Conservation (phyloP, 2,329 filamentous ascomycete species). For the Lecanicillium sp. region DNA sequence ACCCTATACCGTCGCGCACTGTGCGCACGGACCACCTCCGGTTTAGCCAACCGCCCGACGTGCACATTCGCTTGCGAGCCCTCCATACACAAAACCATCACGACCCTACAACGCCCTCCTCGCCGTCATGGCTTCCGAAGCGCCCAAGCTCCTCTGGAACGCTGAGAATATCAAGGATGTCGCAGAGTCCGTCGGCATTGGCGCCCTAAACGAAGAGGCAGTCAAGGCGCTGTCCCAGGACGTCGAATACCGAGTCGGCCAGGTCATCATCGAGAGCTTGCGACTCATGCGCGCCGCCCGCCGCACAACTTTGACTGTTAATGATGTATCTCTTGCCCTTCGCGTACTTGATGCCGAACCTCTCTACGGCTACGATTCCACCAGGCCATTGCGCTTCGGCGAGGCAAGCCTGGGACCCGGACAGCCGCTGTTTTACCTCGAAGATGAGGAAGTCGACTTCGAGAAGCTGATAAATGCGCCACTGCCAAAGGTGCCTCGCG, state of each 20-base stretch:
- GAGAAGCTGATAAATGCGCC: constrained; percentile 98
- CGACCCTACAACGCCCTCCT: not conserved
- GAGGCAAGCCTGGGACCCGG: constrained; percentile 90
- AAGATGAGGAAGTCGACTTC: constrained; percentile 97
- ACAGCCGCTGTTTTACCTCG: constrained; percentile 92
- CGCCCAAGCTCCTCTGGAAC: constrained; percentile 73
- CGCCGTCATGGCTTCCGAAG: constrained; percentile 28
- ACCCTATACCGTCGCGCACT: no score
- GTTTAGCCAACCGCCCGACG: no score
- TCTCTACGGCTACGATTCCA: constrained; percentile 92
- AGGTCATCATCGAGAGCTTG: constrained; percentile 87
- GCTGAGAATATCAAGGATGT: constrained; percentile 93
- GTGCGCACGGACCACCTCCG: no score
- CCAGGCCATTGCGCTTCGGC: constrained; percentile 79
- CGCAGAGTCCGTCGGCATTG: constrained; percentile 89
- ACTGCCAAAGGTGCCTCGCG: constrained; percentile 86
- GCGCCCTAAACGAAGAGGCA: constrained; percentile 73
- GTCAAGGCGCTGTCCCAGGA: constrained; percentile 84
- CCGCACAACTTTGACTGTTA: constrained; percentile 78
- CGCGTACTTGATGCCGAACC: constrained; percentile 87
- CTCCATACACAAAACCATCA: not conserved
- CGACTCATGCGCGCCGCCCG: constrained; percentile 93
- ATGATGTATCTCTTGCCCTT: constrained; percentile 82
- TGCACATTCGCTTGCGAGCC: no score
- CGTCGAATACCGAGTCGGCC: constrained; percentile 88